A percentile compares a stretch with the other conserved stretches of the same genome.
Evolutionary conservation across 1,284 basidiomycete species (phyloP).

Genomic region (Tetrapyrgos nigripes): DNA sequence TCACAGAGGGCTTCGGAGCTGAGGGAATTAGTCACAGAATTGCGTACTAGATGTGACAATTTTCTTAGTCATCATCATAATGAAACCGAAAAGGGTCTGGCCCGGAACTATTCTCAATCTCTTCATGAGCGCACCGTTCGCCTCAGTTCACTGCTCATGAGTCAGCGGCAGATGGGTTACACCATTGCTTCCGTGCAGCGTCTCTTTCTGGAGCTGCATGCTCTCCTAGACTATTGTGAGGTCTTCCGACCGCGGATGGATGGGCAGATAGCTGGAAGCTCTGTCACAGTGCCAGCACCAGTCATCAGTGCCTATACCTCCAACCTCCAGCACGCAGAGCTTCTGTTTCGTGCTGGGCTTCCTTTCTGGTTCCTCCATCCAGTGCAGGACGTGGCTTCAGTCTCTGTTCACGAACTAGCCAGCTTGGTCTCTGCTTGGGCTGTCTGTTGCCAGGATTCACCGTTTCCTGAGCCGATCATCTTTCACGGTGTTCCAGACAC

Average conservation of each 20-base stretch:
- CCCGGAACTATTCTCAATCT: not conserved
- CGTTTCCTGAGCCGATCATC: no score
- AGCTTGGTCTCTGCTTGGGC: no score
- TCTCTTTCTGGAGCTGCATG: conserved; percentile 1
- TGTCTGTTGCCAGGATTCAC: no score
- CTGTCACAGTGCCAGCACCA: not conserved
- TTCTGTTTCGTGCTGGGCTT: not conserved
- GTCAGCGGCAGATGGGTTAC: not conserved
- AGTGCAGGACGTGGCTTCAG: not conserved
- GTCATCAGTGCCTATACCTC: not conserved
- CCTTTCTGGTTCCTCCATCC: not conserved
- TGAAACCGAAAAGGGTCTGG: not conserved
- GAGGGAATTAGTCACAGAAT: not conserved
- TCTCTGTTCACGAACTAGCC: no score
- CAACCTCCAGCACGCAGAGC: not conserved
- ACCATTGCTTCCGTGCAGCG: not conserved
- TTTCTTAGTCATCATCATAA: not conserved
- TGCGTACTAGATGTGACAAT: not conserved
- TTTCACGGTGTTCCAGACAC: no score
- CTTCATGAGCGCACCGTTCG: not conserved
- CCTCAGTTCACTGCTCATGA: not conserved
- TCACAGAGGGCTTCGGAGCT: not conserved
- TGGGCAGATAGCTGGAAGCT: not conserved
- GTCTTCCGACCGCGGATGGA: not conserved
- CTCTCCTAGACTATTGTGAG: not conserved